Percentiles rank a stretch among this genome's conserved stretches.
phyloP scores from a whole-genome alignment of 768 basidiomycete species.

The Mycena indigotica region DNA sequence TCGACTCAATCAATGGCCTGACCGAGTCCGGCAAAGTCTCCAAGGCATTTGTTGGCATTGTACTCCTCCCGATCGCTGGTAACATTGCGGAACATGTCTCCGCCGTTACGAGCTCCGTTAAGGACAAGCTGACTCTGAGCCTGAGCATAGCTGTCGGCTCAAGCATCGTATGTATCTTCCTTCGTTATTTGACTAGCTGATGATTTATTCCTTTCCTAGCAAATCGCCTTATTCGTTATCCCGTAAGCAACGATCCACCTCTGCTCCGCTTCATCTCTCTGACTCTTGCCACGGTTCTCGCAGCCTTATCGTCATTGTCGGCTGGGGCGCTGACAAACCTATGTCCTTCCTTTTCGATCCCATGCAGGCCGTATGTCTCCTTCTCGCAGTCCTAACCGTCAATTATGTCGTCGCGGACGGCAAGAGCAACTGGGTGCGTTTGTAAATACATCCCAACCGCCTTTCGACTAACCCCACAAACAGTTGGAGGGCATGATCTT shows the following conservation, averaged over 20 bases:
- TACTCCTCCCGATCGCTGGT: constrained; percentile 69
- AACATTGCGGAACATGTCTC: constrained; percentile 73
- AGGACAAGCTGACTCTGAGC: constrained; percentile 69
- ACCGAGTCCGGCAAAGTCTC: constrained; percentile 49
- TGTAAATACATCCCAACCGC: background rate
- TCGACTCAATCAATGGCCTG: constrained; percentile 64
- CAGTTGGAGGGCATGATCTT: constrained; percentile 58
- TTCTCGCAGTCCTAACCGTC: constrained; percentile 56
- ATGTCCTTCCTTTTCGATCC: constrained; percentile 68
- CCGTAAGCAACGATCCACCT: constrained; percentile 41
- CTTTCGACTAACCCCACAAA: background rate
- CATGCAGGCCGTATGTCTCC: constrained; percentile 57
- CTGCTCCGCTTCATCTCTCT: background rate
- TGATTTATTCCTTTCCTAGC: constrained; percentile 34
- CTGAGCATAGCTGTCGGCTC: constrained; percentile 70
- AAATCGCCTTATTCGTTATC: constrained; percentile 67
- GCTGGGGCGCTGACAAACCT: constrained; percentile 65
- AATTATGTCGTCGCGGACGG: constrained; percentile 65
- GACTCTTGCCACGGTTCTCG: constrained; percentile 5
- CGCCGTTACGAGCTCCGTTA: constrained; percentile 69
- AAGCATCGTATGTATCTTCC: constrained; percentile 45
- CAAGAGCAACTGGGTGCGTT: constrained; percentile 50
- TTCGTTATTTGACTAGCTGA: background rate
- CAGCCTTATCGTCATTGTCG: constrained; percentile 58
- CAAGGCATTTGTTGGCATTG: constrained; percentile 66